Evolutionary conservation across 2,329 filamentous ascomycete species (phyloP).

Genomic region (Thielaviopsis musarum): DNA sequence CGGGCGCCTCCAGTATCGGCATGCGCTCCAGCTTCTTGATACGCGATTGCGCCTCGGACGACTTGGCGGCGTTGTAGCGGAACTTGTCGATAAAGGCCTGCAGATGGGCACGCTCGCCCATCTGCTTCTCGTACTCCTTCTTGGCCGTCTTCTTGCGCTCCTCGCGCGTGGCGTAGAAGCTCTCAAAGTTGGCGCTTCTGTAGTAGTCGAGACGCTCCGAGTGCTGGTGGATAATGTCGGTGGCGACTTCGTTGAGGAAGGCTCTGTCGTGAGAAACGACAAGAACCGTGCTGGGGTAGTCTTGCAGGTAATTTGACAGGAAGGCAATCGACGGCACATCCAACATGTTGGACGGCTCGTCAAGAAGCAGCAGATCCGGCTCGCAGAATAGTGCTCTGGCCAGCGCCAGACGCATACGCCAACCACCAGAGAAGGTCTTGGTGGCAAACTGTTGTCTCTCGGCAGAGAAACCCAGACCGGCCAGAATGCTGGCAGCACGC

Average conservation of each 20-base stretch:
- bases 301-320: constrained; percentile 85
- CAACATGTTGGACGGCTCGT: constrained; percentile 99
- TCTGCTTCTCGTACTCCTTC: constrained; percentile 97
- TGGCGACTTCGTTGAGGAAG: constrained; percentile 97
- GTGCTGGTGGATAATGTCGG: constrained; percentile 96
- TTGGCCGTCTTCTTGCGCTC: constrained; percentile 93
- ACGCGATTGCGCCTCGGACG: constrained; percentile 90
- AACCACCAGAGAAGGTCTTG: constrained; percentile 98
- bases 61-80: constrained; percentile 97
- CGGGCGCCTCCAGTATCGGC: constrained; percentile 77
- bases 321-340: constrained; percentile 99
- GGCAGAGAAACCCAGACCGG: constrained; percentile 87
- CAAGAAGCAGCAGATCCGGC: constrained; percentile 83
- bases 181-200: constrained; percentile 90
- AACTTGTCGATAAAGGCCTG: constrained; percentile 99
- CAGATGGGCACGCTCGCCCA: constrained; percentile 80
- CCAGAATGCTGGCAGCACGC: constrained; percentile 85
- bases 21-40: constrained; percentile 99
- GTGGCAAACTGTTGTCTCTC: constrained; percentile 87
- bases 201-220: constrained; percentile 97
- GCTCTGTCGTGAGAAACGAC: constrained; percentile 98
- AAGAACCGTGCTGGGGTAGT: constrained; percentile 83
- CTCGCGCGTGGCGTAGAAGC: constrained; percentile 94
- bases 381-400: constrained; percentile 95
- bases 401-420: constrained; percentile 93